These are phyloP conservation scores for Moricandia moricandioides DNA, from an alignment of 345 rosid genomes.

Conservation along the genomic window DNA sequence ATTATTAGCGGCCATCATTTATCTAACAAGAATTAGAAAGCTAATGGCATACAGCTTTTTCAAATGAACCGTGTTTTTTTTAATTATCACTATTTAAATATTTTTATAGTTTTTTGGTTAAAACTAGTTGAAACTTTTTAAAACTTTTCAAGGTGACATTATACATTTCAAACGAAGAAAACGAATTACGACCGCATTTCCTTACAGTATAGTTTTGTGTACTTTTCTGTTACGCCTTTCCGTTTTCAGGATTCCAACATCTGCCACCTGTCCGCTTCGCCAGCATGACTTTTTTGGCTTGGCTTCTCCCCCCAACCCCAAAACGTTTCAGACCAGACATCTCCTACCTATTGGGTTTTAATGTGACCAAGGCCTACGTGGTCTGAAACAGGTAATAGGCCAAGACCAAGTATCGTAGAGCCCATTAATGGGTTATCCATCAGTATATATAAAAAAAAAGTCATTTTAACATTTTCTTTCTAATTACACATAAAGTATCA, in stretches of 20 bases:
- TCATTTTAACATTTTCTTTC: too few relatives aligned
- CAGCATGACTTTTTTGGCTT: not conserved
- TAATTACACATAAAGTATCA: too few relatives aligned
- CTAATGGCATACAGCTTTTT: constrained; percentile 21
- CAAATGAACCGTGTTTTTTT: not conserved
- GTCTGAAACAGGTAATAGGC: not conserved
- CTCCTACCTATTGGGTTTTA: not conserved
- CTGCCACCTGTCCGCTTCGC: not conserved
- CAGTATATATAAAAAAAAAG: too few relatives aligned
- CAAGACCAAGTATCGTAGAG: not conserved
- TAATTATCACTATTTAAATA: not conserved
- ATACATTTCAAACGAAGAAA: not conserved
- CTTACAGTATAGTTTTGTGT: not conserved
- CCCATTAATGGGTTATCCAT: not conserved
- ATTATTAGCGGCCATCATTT: not conserved
- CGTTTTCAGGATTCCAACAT: not conserved
- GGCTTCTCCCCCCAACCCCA: constrained; percentile 11
- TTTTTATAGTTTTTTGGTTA: not conserved
- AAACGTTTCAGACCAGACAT: not conserved
- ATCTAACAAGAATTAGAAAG: not conserved
- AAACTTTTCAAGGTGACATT: not conserved
- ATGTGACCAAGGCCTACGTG: not conserved
- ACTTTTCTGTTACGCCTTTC: constrained; percentile 1
- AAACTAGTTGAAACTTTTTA: not conserved
- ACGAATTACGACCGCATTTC: not conserved